phyloP scores from a whole-genome alignment of 768 basidiomycete species.

The Russula foetens region DNA sequence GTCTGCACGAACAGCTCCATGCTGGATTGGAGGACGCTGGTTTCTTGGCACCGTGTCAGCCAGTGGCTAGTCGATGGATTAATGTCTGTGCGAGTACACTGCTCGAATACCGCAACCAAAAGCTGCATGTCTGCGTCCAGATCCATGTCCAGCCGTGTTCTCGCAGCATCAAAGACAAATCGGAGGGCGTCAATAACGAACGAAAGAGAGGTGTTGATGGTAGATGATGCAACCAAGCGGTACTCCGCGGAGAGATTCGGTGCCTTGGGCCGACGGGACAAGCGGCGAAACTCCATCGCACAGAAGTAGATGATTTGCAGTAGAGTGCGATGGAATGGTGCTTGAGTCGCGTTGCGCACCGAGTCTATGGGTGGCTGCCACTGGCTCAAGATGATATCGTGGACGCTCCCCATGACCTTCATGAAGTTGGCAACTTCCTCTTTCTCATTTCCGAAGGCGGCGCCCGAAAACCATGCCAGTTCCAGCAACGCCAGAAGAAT shows the following conservation, averaged over 20 bases:
- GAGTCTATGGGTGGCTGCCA: constrained; percentile 68
- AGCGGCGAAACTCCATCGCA: constrained; percentile 48
- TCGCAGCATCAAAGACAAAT: constrained; percentile 57
- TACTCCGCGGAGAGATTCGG: constrained; percentile 53
- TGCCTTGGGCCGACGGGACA: constrained; percentile 44
- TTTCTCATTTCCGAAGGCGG: constrained; percentile 35
- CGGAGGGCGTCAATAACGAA: constrained; percentile 62
- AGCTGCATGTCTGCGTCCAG: constrained; percentile 77
- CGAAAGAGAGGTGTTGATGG: constrained; percentile 53
- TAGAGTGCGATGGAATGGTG: constrained; percentile 72
- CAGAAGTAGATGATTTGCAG: constrained; percentile 79
- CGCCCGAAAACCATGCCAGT: constrained; percentile 62
- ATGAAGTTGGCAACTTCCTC: constrained; percentile 52
- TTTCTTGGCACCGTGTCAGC: constrained; percentile 75
- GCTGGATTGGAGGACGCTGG: constrained; percentile 66
- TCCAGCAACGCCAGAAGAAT: constrained; percentile 75
- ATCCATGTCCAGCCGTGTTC: constrained; percentile 47
- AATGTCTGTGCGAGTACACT: constrained; percentile 63
- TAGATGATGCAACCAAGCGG: constrained; percentile 47
- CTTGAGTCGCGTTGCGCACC: constrained; percentile 52
- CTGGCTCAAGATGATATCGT: constrained; percentile 61
- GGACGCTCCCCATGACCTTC: constrained; percentile 51
- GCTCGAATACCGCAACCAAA: constrained; percentile 75
- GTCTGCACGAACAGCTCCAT: constrained; percentile 63
- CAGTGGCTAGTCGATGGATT: constrained; percentile 63